Evolutionary conservation across 768 basidiomycete species (phyloP).

Genomic region (Leccinellum luteum): DNA sequence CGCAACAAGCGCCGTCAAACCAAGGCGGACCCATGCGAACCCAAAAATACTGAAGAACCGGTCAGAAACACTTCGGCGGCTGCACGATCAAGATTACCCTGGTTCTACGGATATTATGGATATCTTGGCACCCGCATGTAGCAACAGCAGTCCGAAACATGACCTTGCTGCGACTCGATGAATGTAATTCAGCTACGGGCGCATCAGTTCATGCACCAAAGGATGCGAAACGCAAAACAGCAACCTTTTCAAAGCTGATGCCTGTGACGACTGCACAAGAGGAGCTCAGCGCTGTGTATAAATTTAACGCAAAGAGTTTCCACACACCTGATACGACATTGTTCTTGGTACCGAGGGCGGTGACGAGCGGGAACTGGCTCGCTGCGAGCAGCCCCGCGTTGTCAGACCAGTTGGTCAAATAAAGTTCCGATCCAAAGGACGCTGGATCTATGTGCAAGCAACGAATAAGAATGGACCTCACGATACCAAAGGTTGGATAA

Average conservation of each 20-base stretch:
- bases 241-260: slow-evolving; percentile 28
- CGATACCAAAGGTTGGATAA: neutral
- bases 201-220: slow-evolving; percentile 1
- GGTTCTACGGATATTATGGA: neutral
- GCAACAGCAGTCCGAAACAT: slow-evolving; percentile 44
- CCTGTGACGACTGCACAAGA: slow-evolving; percentile 27
- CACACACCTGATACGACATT: slow-evolving; percentile 41
- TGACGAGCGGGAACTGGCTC: slow-evolving; percentile 41
- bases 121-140: slow-evolving; percentile 39
- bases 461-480: neutral
- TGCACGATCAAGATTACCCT: slow-evolving; percentile 3
- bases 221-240: neutral
- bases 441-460: slow-evolving; percentile 2
- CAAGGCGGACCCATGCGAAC: slow-evolving; percentile 27
- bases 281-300: neutral
- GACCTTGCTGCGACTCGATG: slow-evolving; percentile 52
- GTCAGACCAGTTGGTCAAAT: slow-evolving; percentile 26
- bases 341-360: slow-evolving; percentile 49
- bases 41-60: slow-evolving; percentile 2
- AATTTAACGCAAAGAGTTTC: too few relatives aligned
- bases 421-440: slow-evolving; percentile 1
- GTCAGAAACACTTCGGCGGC: neutral
- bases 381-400: slow-evolving; percentile 33
- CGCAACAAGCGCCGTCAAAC: slow-evolving; percentile 36
- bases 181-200: slow-evolving; percentile 35